Evolutionary conservation across 2,329 filamentous ascomycete species (phyloP), one percentile per base, ranked within the genome.

Genomic region (Magnaporthiopsis incrustans): DNA sequence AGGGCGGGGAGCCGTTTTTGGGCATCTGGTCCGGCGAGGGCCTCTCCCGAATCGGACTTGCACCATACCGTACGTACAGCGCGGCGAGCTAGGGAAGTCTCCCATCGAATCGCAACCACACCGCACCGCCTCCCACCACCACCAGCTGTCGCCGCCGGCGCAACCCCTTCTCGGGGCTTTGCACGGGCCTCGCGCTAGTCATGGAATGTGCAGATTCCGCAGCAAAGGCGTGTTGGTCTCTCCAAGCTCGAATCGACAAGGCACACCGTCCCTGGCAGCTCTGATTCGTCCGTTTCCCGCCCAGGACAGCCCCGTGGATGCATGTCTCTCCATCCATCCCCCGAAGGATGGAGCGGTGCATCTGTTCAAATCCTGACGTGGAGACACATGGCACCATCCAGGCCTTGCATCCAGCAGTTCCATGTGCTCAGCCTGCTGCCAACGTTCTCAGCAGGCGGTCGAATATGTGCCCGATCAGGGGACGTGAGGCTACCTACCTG

Each of bases 381-480:
- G 44, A 53, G 58, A 60, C 58, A 60, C 58, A 32, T 60, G 58
- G 58, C 58, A 60, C 58, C 58, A 30, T 60, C 58, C 30, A 60
- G 58, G 30, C 58, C 58, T 60, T 60, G 58, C 30, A 60, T 35
- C 30, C 14, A 25, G 58, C 4, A 14, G 11, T 60, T 8, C 30
- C 30, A n/a, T 10, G 44, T 53, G 44, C 18, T 53, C 18, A n/a
- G 44, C 44, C 7, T 53, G 44, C 44, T 53, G 44, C 44, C 44
- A n/a, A 53, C 44, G 22, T 53, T 18, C 7, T 2, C 44, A n/a
- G 44, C 18, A 2, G 7, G 6, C 8, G 35, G 15, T 6, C 1
- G 35, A 18, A 18, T 18, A 6, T 18, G 35, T 18, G 35, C 35
- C 35, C 35, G 35, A 38, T 38, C 15, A 15, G 15, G 14, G 35